Base-by-base conservation (phyloP, 1,139 yeast genomes). In the Diutina siamensis region DNA sequence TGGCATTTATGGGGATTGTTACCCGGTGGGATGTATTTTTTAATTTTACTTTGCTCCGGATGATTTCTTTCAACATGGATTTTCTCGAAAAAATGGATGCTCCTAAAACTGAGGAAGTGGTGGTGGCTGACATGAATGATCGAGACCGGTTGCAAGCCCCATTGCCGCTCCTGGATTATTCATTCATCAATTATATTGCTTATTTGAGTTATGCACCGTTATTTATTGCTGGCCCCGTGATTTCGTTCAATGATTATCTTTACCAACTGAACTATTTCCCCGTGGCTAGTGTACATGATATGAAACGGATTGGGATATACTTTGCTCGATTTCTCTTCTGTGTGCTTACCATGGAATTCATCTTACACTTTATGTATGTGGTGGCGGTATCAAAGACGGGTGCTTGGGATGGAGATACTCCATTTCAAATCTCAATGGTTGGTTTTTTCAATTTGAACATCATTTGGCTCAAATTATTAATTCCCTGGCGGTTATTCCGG, bases 401-500 rank as follows among this genome's bases (percentile, higher is more conserved):
- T 52, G 95, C 97, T 1, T 92, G 97, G 97, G 74, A 74, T 15
- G 87, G 86, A 7, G 85, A 86, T 55, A 71, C 95, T 0, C 96
- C 98, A 4, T 86, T 88, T 61, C 95, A 94, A 62, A 80, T 89
- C 48, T 83, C 95, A 7, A 92, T 92, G 98, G 76, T 92, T 58
- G 97, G 97, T 0, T 67, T 87, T 54, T 86, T 92, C 69, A 89
- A 87, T 56, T 71, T 94, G 55, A 88, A 85, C 56, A 77, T 92
- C 45, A 86, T 92, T 47, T 94, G 98, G 97, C 72, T 92, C 52
- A 83, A 92, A 62, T 71, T 94, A 36, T 71, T 94, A 49, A 82
- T 94, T 47, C 98, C 98, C 1, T 94, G 99, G 99, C 74, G 99
- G 57, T 65, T 92, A 46, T 94, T 94, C 65, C 70, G 99, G 51